Percentiles rank a stretch among this genome's conserved stretches.
Conservation (phyloP, 1,284 basidiomycete genomes). For the Malassezia japonica region DNA sequence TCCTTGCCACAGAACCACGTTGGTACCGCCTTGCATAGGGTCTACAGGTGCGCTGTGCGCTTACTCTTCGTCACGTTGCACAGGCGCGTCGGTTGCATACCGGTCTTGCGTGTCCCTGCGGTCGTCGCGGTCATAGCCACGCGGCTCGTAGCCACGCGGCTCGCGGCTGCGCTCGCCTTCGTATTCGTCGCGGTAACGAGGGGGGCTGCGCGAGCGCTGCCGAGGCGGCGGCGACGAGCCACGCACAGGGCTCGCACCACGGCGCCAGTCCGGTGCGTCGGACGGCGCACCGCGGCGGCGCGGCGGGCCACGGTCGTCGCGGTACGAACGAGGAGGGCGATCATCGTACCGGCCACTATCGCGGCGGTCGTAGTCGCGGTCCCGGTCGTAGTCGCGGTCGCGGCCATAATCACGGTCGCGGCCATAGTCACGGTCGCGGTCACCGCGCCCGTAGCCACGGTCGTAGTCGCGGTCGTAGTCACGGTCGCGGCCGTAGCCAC, state of each 20-base stretch:
- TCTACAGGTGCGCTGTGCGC: too few relatives aligned
- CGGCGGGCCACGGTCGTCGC: background rate
- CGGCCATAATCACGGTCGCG: background rate
- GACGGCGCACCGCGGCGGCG: background rate
- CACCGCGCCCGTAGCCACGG: background rate
- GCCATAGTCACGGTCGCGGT: background rate
- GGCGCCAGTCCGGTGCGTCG: slow-evolving; percentile 3
- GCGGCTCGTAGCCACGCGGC: background rate
- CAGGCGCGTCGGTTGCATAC: background rate
- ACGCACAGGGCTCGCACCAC: slow-evolving; percentile 1
- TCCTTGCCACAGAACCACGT: too few relatives aligned
- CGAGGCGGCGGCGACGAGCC: slow-evolving; percentile 5
- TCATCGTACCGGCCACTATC: background rate
- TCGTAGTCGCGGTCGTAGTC: slow-evolving; percentile 1
- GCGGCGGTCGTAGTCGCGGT: background rate
- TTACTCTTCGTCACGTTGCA: background rate
- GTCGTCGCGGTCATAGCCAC: slow-evolving; percentile 3
- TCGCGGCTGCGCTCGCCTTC: background rate
- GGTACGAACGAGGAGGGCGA: too few relatives aligned
- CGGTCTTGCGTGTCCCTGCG: slow-evolving; percentile 3
- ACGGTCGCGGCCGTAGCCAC: slow-evolving; percentile 14
- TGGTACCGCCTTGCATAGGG: too few relatives aligned
- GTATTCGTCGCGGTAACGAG: slow-evolving; percentile 1
- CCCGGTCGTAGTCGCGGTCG: background rate
- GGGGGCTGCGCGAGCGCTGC: slow-evolving; percentile 10